Evolutionary conservation across 192 early-diverging fungal genomes (phyloP).

Genomic region (Endogone sp.): DNA sequence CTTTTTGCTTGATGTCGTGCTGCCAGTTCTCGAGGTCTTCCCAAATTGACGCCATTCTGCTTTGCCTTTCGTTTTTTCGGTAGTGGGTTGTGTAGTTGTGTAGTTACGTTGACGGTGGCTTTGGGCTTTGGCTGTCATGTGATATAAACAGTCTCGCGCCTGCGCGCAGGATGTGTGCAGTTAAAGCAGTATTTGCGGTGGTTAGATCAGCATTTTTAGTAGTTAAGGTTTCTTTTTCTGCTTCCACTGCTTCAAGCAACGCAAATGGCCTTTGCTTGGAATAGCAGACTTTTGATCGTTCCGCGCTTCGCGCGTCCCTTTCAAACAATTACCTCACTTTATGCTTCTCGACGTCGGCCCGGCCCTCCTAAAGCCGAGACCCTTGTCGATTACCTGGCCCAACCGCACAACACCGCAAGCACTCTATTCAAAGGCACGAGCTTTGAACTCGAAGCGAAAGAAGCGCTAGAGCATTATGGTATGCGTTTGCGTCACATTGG

Average conservation of each 20-base stretch:
- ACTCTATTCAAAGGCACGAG: not conserved
- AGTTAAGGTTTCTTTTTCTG: too few relatives aligned
- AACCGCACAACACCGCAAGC: not conserved
- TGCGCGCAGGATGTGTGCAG: too few relatives aligned
- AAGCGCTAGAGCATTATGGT: not conserved
- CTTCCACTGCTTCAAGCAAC: too few relatives aligned
- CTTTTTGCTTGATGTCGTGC: conserved; percentile 15
- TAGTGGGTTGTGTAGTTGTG: conserved; percentile 3
- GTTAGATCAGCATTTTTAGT: too few relatives aligned
- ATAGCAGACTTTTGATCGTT: not conserved
- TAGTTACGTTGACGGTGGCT: too few relatives aligned
- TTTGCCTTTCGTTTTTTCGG: not conserved
- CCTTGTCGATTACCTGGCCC: not conserved
- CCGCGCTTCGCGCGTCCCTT: not conserved
- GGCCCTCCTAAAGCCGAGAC: not conserved
- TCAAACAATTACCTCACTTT: not conserved
- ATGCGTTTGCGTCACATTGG: not conserved
- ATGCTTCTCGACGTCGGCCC: not conserved
- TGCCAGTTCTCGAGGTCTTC: conserved; percentile 21
- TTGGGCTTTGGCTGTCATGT: not conserved
- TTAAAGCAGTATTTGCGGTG: too few relatives aligned
- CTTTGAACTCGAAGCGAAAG: not conserved
- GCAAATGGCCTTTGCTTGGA: not conserved
- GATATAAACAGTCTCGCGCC: not conserved
- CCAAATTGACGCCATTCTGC: conserved; percentile 6